phyloP scores from a whole-genome alignment of 2,329 filamentous ascomycete species.

The Sporothrix inflata region DNA sequence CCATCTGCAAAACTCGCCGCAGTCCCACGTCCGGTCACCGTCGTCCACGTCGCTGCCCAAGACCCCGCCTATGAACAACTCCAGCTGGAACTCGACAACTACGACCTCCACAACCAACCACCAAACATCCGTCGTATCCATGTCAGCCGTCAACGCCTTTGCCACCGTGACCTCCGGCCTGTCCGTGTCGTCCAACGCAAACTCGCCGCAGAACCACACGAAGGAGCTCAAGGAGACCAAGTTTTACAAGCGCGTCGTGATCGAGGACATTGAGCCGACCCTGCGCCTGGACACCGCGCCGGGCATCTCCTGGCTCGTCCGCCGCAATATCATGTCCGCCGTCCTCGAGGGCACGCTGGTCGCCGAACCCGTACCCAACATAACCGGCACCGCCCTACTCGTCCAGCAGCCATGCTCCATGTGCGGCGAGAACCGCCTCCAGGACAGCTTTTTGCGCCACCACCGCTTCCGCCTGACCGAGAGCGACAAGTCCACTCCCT shows the following conservation, averaged over 20 bases:
- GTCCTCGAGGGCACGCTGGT: slow-evolving; percentile 85
- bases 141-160: slow-evolving; percentile 31
- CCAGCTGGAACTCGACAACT: slow-evolving; percentile 48
- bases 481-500: slow-evolving; percentile 81
- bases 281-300: slow-evolving; percentile 86
- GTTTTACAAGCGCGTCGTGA: slow-evolving; percentile 88
- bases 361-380: slow-evolving; percentile 79
- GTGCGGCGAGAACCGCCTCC: slow-evolving; percentile 81
- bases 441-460: slow-evolving; percentile 71
- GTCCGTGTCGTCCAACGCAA: slow-evolving; percentile 42
- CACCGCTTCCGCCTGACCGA: slow-evolving; percentile 91
- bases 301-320: slow-evolving; percentile 89
- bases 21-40: slow-evolving; percentile 64
- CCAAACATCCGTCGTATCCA: background rate
- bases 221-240: slow-evolving; percentile 76
- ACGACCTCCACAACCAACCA: background rate
- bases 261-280: slow-evolving; percentile 93
- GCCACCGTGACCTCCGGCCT: slow-evolving; percentile 49
- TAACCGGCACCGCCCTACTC: slow-evolving; percentile 37
- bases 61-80: slow-evolving; percentile 52
- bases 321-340: slow-evolving; percentile 78
- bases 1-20: slow-evolving; percentile 50
- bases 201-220: slow-evolving; percentile 45
- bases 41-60: slow-evolving; percentile 46
- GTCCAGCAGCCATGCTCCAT: slow-evolving; percentile 64